A percentile compares a stretch with the other conserved stretches of the same genome.
These are phyloP conservation scores for Acidomyces sp. DNA, from an alignment of 495 filamentous ascomycete species.

Conservation along the genomic window DNA sequence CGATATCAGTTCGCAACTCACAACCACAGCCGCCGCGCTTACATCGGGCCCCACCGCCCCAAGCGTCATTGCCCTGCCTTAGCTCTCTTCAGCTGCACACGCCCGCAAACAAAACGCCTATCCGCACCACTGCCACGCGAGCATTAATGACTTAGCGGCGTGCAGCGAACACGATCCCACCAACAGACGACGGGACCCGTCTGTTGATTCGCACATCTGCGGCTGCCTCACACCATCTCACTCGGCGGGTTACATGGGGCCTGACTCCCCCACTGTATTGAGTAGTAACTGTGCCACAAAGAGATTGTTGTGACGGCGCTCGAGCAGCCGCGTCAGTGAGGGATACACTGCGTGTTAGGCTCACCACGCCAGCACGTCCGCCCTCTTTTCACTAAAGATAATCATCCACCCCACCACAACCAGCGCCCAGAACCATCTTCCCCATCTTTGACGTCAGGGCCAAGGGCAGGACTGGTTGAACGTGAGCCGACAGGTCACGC, in stretches of 20 bases:
- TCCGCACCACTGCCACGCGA: no score
- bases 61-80: no score
- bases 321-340: not conserved
- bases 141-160: not conserved
- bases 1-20: no score
- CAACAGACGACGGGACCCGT: not conserved
- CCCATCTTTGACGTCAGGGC: not conserved
- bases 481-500: not conserved
- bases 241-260: not conserved
- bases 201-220: not conserved
- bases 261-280: not conserved
- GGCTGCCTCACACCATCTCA: not conserved
- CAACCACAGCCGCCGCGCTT: no score
- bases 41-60: no score
- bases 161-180: no score
- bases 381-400: not conserved
- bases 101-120: no score
- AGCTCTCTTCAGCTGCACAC: no score
- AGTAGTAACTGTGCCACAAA: not conserved
- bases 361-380: not conserved
- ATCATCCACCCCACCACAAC: not conserved
- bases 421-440: not conserved
- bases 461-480: not conserved
- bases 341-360: not conserved
- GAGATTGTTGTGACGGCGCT: not conserved